Evolutionary conservation across 2,329 filamentous ascomycete species (phyloP), one percentile per base, ranked within the genome.

Genomic region (Xylariaceae sp.): DNA sequence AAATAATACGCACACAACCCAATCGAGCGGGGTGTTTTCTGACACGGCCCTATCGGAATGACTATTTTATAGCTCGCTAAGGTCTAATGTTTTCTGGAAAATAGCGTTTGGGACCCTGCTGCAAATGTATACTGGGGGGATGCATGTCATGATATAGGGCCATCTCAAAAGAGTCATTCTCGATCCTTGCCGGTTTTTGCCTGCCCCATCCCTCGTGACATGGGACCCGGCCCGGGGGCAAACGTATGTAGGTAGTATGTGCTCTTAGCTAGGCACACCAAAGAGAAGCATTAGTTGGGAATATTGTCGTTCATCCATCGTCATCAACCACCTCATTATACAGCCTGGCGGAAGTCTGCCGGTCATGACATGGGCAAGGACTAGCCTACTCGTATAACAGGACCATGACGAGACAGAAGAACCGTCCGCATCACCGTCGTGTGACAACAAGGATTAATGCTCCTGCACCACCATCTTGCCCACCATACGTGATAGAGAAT

Each of bases 1-100:
- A 23, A 37, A 49, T 45, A 48, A 41, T 51, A 43, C 43, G 42
- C 37, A 50, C 44, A 46, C 46, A 43, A 48, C 44, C 44, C 49
- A 57, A 60, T 57, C 42, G 37, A 59, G 54, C 51, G 59, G 48
- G 51, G 47, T 46, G 44, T 18, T 46, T 32, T 46, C 21, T 14
- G 21, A 23, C 23, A 46, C 23, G 10, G 29, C 9, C n/a, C 44
- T 46, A 46, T 46, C 29, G n/a, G 23, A n/a, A 7, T n/a, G 16
- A 2, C 32, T 10, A 21, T 44, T 23, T 19, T 5, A 32, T 7
- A 29, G 23, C 29, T 37, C 32, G 32, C 32, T 37, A 37, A 37
- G 6, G 32, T 37, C n/a, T n/a, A n/a, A n/a, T n/a, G n/a, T 37
- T 37, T 37, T 10, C 14, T 4, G 32, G 14, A 37, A 37, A 10